Conservation (phyloP, 1,139 yeast genomes). For the Saccharomyces hybrid region DNA sequence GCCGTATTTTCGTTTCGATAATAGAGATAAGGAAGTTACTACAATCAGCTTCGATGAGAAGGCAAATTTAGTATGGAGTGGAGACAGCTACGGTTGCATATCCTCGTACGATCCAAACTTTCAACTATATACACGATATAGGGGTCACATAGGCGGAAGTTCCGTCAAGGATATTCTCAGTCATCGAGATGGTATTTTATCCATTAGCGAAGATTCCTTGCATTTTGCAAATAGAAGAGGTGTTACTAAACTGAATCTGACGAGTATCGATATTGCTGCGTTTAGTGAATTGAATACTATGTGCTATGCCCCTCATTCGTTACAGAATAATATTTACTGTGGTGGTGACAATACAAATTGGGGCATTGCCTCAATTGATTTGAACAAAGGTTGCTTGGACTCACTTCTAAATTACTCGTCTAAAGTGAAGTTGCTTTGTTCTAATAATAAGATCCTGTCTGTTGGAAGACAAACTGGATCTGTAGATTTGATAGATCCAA, state of each 20-base stretch:
- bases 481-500: conserved; percentile 72
- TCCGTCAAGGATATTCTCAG: conserved; percentile 45
- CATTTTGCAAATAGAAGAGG: conserved; percentile 56
- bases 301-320: conserved; percentile 26
- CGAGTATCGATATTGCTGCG: conserved; percentile 31
- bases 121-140: conserved; percentile 41
- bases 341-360: conserved; percentile 38
- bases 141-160: conserved; percentile 36
- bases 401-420: conserved; percentile 36
- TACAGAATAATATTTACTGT: conserved; percentile 33
- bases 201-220: conserved; percentile 46
- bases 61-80: conserved; percentile 77
- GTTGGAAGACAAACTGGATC: conserved; percentile 63
- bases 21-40: conserved; percentile 25
- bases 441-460: conserved; percentile 43
- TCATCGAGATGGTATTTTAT: conserved; percentile 50
- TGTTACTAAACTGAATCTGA: conserved; percentile 37
- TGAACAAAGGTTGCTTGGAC: conserved; percentile 39
- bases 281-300: conserved; percentile 34
- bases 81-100: conserved; percentile 51
- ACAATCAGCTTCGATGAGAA: conserved; percentile 52
- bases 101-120: conserved; percentile 37
- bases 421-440: conserved; percentile 34
- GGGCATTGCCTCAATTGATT: conserved; percentile 51
- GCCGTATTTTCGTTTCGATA: conserved; percentile 28